Percentiles rank a stretch among this genome's conserved stretches.
These are phyloP conservation scores for Monilinia fructicola DNA, from an alignment of 2,329 filamentous ascomycete species.

Conservation along the genomic window DNA sequence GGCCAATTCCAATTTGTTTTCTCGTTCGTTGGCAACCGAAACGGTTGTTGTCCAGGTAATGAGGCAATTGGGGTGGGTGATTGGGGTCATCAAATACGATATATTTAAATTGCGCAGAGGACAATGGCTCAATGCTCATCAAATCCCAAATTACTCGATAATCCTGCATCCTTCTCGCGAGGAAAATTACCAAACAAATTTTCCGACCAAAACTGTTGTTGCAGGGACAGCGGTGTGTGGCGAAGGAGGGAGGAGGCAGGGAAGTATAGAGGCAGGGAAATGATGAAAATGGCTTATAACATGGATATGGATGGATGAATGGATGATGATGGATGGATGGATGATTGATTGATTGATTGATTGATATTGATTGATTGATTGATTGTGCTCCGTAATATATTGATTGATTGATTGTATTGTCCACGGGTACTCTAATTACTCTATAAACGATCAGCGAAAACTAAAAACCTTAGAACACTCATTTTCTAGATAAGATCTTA, in stretches of 20 bases:
- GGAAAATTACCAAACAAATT: slow-evolving; percentile 10
- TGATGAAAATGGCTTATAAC: background rate
- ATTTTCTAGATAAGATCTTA: slow-evolving; percentile 15
- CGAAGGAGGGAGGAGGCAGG: slow-evolving; percentile 1
- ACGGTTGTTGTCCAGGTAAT: background rate
- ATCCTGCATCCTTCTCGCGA: background rate
- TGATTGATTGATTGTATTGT: too few relatives aligned
- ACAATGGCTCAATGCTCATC: background rate
- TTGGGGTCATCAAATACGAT: background rate
- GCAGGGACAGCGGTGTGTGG: slow-evolving; percentile 13
- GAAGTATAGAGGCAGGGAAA: too few relatives aligned
- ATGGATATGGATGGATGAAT: slow-evolving; percentile 2
- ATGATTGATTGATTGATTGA: too few relatives aligned
- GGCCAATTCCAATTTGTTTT: background rate
- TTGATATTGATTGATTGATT: too few relatives aligned
- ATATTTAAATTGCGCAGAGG: slow-evolving; percentile 10
- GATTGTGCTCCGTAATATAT: too few relatives aligned
- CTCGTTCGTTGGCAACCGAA: background rate
- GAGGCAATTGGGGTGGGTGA: background rate
- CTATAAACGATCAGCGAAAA: background rate
- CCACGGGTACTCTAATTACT: too few relatives aligned
- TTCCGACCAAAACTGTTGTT: background rate
- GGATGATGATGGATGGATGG: too few relatives aligned
- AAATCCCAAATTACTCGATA: background rate
- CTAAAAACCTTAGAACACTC: background rate